Evolutionary conservation across 139 green algal genomes (phyloP).

Genomic region (Chlamydomonas schloesseri): DNA sequence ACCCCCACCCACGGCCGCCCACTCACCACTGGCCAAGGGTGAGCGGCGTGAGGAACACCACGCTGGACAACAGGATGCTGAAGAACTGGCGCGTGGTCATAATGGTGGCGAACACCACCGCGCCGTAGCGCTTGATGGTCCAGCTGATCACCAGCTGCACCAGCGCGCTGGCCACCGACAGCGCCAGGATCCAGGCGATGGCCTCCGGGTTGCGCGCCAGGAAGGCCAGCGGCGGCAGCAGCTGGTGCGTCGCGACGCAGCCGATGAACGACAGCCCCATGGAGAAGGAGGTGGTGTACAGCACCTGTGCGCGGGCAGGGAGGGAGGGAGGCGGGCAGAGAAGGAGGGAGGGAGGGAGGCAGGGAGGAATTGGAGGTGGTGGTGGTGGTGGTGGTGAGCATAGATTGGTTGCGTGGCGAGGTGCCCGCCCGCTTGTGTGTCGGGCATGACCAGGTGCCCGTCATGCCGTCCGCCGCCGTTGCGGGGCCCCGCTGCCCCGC

Average conservation of each 20-base stretch:
- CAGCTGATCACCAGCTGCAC: constrained; percentile 79
- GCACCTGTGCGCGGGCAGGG: constrained; percentile 35
- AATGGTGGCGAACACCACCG: constrained; percentile 92
- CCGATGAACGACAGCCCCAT: constrained; percentile 47
- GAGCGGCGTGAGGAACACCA: constrained; percentile 86
- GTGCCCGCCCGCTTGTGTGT: too few species aligned
- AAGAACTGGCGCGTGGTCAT: constrained; percentile 95
- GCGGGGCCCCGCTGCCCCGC: too few species aligned
- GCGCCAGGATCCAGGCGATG: constrained; percentile 70
- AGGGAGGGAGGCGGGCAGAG: neutral
- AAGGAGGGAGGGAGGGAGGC: neutral
- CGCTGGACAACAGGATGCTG: constrained; percentile 87
- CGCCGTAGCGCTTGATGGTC: constrained; percentile 92
- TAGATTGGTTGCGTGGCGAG: too few species aligned
- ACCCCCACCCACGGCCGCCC: neutral
- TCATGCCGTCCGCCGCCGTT: too few species aligned
- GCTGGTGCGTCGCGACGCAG: constrained; percentile 41
- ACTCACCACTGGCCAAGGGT: constrained; percentile 75
- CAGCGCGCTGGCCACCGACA: constrained; percentile 71
- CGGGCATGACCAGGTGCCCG: too few species aligned
- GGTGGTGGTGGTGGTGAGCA: too few species aligned
- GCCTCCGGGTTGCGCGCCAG: constrained; percentile 71
- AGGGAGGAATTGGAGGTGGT: neutral
- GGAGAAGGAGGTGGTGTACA: constrained; percentile 58
- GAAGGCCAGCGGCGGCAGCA: constrained; percentile 25